Evolutionary conservation across 768 basidiomycete species (phyloP), one percentile per base, ranked within the genome.

Genomic region (Mycena vitilis): DNA sequence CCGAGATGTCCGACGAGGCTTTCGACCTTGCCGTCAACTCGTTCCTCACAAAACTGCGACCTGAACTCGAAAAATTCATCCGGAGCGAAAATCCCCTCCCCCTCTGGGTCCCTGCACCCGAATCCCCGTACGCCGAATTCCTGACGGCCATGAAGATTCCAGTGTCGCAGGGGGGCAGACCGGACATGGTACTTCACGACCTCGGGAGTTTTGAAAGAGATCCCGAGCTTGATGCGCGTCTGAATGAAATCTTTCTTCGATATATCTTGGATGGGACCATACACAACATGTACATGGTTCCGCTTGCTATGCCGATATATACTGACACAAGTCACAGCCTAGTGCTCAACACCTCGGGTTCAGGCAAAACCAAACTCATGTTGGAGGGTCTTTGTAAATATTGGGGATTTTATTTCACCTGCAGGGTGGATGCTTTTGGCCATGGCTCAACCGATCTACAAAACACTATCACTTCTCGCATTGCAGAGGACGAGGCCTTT

Each of bases 371-470:
- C 0, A 75, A 83, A 38, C 76, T 84, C 13, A 73, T 85, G 4
- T 71, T 85, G 11, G 84, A 85, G 71, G 83, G 83, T 23, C 77
- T 85, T 6, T 85, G 84, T 62, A 70, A 79, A 37, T 74, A 80
- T 51, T 85, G 84, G 84, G 84, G 84, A 5, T 81, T 85, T 60
- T 85, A 85, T 71, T 83, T 85, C 67, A 85, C 84, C 0, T 84
- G 83, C 13, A 66, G 78, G 13, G 79, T 84, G 53, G 84, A 85
- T 68, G 81, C 81, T 22, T 82, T 81, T 63, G 74, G 79, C 37
- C 74, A 83, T n/a, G 84, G 84, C 11, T 85, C 84, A 1, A 78
- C 74, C 64, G 84, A 85, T 65, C 77, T 85, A 36, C 80, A 83
- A 63, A 80, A 82, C 60, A 78, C 78, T 48, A 83, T 85, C 63